A percentile compares a stretch with the other conserved stretches of the same genome.
These are phyloP conservation scores for Thalia dealbata DNA, from an alignment of 176 grass and related monocot genomes.

Conservation along the genomic window DNA sequence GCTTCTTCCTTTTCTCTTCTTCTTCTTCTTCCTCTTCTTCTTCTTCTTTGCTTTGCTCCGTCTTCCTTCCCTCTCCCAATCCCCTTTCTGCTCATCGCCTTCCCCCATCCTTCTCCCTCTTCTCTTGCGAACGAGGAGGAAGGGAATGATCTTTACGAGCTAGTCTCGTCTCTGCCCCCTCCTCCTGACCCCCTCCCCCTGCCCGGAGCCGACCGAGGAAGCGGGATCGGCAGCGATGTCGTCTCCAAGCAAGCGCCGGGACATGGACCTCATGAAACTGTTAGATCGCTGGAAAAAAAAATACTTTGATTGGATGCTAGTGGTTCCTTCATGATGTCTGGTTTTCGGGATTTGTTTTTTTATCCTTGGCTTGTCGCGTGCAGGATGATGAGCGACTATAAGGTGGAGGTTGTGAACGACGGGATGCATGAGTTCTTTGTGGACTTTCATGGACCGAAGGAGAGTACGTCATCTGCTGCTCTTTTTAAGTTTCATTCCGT, in stretches of 20 bases:
- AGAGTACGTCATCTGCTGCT: constrained; percentile 43
- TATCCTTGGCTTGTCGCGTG: constrained; percentile 4
- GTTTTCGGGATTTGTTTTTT: constrained; percentile 14
- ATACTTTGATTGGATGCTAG: neutral
- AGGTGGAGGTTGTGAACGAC: constrained; percentile 98
- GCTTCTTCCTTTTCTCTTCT: neutral
- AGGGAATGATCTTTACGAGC: constrained; percentile 25
- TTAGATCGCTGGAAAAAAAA: constrained; percentile 27
- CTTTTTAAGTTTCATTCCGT: neutral
- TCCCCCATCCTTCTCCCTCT: constrained; percentile 18
- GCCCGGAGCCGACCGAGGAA: constrained; percentile 3
- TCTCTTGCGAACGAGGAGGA: constrained; percentile 34
- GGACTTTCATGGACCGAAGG: constrained; percentile 72
- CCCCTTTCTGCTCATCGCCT: constrained; percentile 15
- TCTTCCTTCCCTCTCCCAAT: neutral
- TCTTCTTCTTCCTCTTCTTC: neutral
- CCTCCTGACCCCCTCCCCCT: constrained; percentile 11
- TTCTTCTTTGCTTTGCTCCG: neutral
- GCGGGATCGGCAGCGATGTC: constrained; percentile 45
- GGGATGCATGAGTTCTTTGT: constrained; percentile 99
- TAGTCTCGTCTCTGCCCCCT: constrained; percentile 14
- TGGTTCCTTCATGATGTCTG: constrained; percentile 13
- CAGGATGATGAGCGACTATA: constrained; percentile 99
- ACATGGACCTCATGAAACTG: constrained; percentile 99
- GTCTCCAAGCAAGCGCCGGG: constrained; percentile 90